Conservation (phyloP, 2,329 filamentous ascomycete genomes). For the Tolypocladium amazonense region DNA sequence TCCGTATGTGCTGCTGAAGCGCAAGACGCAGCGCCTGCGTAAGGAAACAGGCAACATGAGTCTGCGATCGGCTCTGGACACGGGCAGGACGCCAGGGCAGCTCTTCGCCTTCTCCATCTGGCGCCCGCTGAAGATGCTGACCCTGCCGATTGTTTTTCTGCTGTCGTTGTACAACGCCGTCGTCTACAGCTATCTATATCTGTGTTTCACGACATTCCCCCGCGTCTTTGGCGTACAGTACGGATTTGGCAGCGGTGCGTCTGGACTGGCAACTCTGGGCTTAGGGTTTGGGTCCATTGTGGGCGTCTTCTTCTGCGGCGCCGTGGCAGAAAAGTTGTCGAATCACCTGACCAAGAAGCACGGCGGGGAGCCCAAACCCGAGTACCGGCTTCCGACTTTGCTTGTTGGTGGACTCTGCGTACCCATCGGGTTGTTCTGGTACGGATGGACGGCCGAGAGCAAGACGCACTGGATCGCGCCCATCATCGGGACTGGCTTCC, state of each 20-base stretch:
- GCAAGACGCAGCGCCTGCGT: slow-evolving; percentile 45
- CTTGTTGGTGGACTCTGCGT: slow-evolving; percentile 7
- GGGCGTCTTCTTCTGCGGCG: background rate
- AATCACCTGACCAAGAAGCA: background rate
- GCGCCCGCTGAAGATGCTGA: background rate
- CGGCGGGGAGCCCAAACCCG: slow-evolving; percentile 6
- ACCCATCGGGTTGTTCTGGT: slow-evolving; percentile 12
- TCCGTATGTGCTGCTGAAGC: slow-evolving; percentile 42
- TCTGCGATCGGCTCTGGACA: slow-evolving; percentile 25
- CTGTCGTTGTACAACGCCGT: background rate
- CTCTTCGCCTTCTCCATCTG: background rate
- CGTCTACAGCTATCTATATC: background rate
- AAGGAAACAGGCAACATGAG: slow-evolving; percentile 40
- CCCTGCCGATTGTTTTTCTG: background rate
- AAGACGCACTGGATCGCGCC: slow-evolving; percentile 43
- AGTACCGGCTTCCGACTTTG: slow-evolving; percentile 11
- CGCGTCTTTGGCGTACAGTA: background rate
- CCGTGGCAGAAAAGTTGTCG: background rate
- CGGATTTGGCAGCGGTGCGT: background rate
- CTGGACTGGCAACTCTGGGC: background rate
- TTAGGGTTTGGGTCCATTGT: background rate
- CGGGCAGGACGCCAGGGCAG: background rate
- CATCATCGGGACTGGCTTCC: slow-evolving; percentile 26
- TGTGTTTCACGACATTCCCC: background rate
- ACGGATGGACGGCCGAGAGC: slow-evolving; percentile 26